Evolutionary conservation across 129 eudicot genomes (phyloP).

Genomic region (Solidago caesia): DNA sequence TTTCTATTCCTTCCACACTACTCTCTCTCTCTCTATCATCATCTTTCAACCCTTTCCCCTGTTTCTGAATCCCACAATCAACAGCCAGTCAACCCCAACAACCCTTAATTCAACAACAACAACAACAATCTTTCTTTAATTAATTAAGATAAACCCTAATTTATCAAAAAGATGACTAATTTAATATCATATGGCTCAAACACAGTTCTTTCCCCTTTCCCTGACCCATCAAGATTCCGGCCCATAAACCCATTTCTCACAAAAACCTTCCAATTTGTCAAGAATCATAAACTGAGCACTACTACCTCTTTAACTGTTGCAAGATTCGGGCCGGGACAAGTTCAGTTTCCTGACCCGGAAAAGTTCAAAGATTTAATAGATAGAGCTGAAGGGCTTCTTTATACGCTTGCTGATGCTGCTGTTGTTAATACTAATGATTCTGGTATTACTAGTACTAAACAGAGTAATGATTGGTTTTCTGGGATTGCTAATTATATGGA

Average conservation of each 20-base stretch:
- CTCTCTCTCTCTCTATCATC: neutral
- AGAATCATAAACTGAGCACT: slow-evolving; percentile 22
- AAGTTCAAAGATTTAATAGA: slow-evolving; percentile 49
- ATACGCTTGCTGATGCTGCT: slow-evolving; percentile 82
- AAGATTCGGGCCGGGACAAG: slow-evolving; percentile 61
- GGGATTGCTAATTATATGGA: slow-evolving; percentile 83
- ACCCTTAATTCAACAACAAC: slow-evolving; percentile 5
- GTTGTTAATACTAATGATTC: slow-evolving; percentile 52
- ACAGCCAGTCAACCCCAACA: neutral
- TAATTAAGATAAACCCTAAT: slow-evolving; percentile 18
- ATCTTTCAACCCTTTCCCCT: slow-evolving; percentile 14
- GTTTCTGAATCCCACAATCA: slow-evolving; percentile 11
- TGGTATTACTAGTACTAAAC: slow-evolving; percentile 38
- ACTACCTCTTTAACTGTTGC: slow-evolving; percentile 41
- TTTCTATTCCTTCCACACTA: slow-evolving; percentile 13
- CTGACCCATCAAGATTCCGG: slow-evolving; percentile 41
- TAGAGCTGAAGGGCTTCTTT: slow-evolving; percentile 70
- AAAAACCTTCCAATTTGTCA: slow-evolving; percentile 31
- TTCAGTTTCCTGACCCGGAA: slow-evolving; percentile 72
- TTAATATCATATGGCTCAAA: slow-evolving; percentile 48
- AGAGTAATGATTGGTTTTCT: slow-evolving; percentile 81
- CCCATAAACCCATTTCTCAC: slow-evolving; percentile 44
- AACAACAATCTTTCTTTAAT: neutral
- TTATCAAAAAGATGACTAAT: slow-evolving; percentile 40
- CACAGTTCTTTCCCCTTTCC: slow-evolving; percentile 47